These are phyloP conservation scores for Aspergillus floridensis DNA, from an alignment of 2,329 filamentous ascomycete species.

Conservation along the genomic window DNA sequence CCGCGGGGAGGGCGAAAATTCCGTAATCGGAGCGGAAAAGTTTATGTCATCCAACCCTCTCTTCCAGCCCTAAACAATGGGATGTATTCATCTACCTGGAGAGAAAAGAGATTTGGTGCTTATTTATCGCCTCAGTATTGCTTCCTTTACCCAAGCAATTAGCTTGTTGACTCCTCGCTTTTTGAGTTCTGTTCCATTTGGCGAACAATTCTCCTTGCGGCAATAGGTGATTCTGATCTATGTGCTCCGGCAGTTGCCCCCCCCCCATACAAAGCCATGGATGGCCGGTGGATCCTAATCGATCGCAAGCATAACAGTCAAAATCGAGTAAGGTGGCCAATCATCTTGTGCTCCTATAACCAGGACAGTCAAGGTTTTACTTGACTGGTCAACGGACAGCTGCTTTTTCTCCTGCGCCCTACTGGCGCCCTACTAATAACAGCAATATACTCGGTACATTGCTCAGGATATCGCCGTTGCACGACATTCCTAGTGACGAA, in stretches of 20 bases:
- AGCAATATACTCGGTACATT: neutral
- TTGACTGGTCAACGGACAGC: neutral
- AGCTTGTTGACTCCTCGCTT: too few species aligned
- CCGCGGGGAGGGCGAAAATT: slow-evolving; percentile 24
- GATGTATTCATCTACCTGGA: too few species aligned
- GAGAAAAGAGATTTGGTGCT: too few species aligned
- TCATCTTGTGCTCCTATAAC: neutral
- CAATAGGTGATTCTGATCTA: too few species aligned
- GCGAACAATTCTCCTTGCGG: too few species aligned
- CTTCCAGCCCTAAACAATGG: slow-evolving; percentile 22
- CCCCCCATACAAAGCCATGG: neutral
- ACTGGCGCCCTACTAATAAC: neutral
- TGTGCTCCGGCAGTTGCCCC: neutral
- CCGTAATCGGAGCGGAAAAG: slow-evolving; percentile 30
- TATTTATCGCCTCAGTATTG: too few species aligned
- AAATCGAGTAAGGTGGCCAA: neutral
- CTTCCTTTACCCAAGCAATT: too few species aligned
- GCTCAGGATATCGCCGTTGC: neutral
- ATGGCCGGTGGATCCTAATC: neutral
- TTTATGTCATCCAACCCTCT: slow-evolving; percentile 37
- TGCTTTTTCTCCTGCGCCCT: neutral
- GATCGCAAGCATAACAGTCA: neutral
- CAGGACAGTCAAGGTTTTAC: neutral
- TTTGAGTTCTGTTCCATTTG: too few species aligned
- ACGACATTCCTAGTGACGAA: neutral